phyloP scores from a whole-genome alignment of 179 eudicot genomes.

The Heliamphora pulchella region DNA sequence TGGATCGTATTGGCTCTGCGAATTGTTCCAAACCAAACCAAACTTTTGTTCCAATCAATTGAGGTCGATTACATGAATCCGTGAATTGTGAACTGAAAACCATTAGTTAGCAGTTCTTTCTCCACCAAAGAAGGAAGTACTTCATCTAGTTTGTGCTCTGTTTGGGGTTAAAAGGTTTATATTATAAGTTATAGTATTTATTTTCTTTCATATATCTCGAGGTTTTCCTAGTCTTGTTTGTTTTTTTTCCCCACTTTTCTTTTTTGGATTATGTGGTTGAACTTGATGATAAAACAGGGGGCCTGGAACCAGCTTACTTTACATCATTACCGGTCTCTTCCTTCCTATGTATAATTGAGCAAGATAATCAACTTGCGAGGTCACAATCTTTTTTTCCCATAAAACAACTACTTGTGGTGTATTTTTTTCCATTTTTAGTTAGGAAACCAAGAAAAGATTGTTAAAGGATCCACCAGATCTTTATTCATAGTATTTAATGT shows the following conservation, averaged over 20 bases:
- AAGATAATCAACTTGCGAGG: not conserved
- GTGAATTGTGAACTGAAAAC: not conserved
- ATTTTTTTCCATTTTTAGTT: not conserved
- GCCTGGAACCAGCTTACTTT: not conserved
- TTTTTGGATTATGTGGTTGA: not conserved
- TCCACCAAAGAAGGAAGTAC: not conserved
- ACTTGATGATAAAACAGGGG: not conserved
- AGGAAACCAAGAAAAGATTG: not conserved
- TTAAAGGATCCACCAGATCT: not conserved
- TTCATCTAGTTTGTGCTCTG: slow-evolving; percentile 3
- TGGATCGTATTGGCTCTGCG: not conserved
- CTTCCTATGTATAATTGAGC: slow-evolving; percentile 1
- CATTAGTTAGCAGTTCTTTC: not conserved
- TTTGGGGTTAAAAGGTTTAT: not conserved
- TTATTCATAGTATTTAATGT: not conserved
- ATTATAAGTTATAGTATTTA: not conserved
- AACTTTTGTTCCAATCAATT: too few relatives aligned
- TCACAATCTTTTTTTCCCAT: not conserved
- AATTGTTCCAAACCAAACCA: not conserved
- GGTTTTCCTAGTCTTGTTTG: not conserved
- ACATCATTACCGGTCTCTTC: not conserved
- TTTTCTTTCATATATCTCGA: not conserved
- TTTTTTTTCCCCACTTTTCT: not conserved
- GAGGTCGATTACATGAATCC: too few relatives aligned
- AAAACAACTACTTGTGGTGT: not conserved